Conservation (phyloP, 2,329 filamentous ascomycete species). For the Cordyceps cateniannulata region DNA sequence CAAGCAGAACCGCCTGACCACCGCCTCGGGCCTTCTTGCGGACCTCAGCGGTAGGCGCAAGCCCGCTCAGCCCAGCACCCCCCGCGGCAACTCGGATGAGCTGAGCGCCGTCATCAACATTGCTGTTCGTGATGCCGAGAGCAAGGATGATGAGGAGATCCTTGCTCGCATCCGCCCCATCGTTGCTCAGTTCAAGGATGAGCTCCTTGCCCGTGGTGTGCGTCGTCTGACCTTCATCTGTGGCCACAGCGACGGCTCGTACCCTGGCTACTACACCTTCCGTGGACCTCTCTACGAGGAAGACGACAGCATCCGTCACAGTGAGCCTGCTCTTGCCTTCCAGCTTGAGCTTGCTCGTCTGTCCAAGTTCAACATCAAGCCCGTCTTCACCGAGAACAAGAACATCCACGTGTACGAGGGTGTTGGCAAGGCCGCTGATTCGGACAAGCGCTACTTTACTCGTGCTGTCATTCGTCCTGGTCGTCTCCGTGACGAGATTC, state of each 20-base stretch:
- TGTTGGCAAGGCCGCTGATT: constrained; percentile 87
- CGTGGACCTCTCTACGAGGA: constrained; percentile 83
- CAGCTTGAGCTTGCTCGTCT: constrained; percentile 93
- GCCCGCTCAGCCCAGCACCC: constrained; percentile 21
- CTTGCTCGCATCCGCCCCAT: constrained; percentile 68
- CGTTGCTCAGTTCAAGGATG: constrained; percentile 74
- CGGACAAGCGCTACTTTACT: constrained; percentile 97
- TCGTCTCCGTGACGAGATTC: constrained; percentile 91
- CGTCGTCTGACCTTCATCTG: constrained; percentile 95
- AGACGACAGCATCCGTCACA: constrained; percentile 94
- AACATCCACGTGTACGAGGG: constrained; percentile 99
- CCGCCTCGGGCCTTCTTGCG: constrained; percentile 55
- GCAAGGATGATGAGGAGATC: constrained; percentile 73
- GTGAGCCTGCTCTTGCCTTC: constrained; percentile 93
- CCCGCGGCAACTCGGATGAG: constrained; percentile 56
- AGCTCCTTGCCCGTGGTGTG: constrained; percentile 73
- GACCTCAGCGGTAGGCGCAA: constrained; percentile 70
- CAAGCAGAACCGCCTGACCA: constrained; percentile 50
- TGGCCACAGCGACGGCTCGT: constrained; percentile 86
- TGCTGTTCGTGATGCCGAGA: constrained; percentile 83
- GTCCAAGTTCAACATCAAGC: constrained; percentile 95
- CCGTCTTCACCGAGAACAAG: constrained; percentile 97
- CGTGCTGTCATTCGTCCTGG: constrained; percentile 92
- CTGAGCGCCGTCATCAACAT: constrained; percentile 90
- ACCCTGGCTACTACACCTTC: constrained; percentile 98